Conservation (phyloP, 148 eudicot genomes). For the Fagopyrum esculentum region DNA sequence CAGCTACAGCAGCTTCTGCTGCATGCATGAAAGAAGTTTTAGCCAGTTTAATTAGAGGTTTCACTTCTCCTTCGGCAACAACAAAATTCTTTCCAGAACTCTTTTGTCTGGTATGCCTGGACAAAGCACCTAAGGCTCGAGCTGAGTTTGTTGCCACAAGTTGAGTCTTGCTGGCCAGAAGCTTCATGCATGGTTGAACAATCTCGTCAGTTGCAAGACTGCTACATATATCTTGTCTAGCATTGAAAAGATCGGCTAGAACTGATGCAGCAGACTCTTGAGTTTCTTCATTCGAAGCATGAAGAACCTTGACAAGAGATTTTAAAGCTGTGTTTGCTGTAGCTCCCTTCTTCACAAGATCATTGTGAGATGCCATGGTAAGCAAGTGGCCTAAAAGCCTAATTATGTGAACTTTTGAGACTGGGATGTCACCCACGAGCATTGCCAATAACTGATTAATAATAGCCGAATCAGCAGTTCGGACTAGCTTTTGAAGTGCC, state of each 20-base stretch:
- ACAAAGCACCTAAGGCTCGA: constrained; percentile 70
- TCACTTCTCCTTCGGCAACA: constrained; percentile 65
- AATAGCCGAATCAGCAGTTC: constrained; percentile 49
- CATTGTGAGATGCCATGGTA: constrained; percentile 45
- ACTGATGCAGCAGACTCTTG: constrained; percentile 77
- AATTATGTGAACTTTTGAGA: constrained; percentile 48
- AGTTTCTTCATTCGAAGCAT: constrained; percentile 51
- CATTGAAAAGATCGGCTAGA: constrained; percentile 68
- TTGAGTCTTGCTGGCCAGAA: constrained; percentile 64
- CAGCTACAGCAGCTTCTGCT: constrained; percentile 71
- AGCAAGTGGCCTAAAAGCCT: constrained; percentile 68
- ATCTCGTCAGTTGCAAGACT: constrained; percentile 74
- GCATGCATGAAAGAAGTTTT: constrained; percentile 70
- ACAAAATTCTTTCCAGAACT: constrained; percentile 44
- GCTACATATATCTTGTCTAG: constrained; percentile 63
- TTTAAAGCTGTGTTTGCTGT: constrained; percentile 55
- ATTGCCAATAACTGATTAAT: constrained; percentile 67
- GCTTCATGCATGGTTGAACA: constrained; percentile 68
- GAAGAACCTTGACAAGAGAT: constrained; percentile 68
- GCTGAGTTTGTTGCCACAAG: constrained; percentile 78
- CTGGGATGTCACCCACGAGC: constrained; percentile 66
- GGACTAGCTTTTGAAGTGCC: constrained; percentile 55
- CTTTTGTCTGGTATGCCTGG: constrained; percentile 47
- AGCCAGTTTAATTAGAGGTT: constrained; percentile 66
- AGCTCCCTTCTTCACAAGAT: constrained; percentile 55